Base-by-base conservation (phyloP, 495 filamentous ascomycete genomes). In the Hyaloscypha hepaticicola region DNA sequence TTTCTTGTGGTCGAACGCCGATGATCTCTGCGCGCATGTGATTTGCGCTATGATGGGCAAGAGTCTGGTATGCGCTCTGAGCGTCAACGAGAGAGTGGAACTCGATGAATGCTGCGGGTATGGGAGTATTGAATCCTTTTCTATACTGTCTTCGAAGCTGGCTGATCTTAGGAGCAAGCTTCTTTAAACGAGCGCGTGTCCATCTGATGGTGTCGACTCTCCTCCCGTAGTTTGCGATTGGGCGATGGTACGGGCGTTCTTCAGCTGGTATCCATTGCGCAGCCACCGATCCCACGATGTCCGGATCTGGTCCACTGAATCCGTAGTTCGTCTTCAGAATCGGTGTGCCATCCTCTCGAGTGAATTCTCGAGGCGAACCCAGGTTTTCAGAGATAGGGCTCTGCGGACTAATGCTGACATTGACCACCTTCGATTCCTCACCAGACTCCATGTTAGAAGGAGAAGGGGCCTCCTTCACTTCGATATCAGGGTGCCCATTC, bases 121-220 rank as follows among this genome's bases (percentile, higher is more conserved):
- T 87, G 75, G 77, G 80, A 64, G 74, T 85, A 75, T 75, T 89
- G 41, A 90, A 81, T 62, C 90, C 91, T 5, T 83, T 81, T 61
- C 83, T 85, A 71, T 96, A 89, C 69, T 86, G 80, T 64, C 80
- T 83, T 74, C 97, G 92, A 63, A 90, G 78, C 25, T 87, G 80
- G 55, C 93, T 87, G 63, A 92, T 89, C 65, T 89, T 83, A 2
- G 93, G 93, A 63, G 88, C 90, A 55, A 97, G 81, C 61, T 87
- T 86, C 70, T 88, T 85, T 24, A 99, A 88, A 72, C 96, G 90
- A 5, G 83, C 79, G 65, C 95, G 88, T 70, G 87, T 91, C 91
- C 93, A 98, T 73, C 95, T 89, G 79, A 97, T 96, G 0, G 91
- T 92, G 74, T 97, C 93, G 29, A 96, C 92, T 81, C 97, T 97